Evolutionary conservation across 2,329 filamentous ascomycete genomes (phyloP).

Genomic region (Talaromyces sp.): DNA sequence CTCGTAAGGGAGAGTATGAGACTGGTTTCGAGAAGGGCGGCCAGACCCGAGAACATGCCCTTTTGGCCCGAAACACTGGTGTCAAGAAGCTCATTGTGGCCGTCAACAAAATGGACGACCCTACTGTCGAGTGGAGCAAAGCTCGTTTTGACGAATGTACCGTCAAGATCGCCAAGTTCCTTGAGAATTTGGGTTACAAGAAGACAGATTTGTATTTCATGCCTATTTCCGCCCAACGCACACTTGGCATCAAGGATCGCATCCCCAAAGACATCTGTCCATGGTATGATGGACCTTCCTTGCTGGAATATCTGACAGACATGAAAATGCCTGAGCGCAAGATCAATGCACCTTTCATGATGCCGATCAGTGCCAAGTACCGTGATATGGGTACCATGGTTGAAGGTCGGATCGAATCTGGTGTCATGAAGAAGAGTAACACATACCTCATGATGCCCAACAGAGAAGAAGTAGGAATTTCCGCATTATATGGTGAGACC

Average conservation of each 20-base stretch:
- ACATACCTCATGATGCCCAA: conserved; percentile 94
- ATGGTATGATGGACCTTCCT: conserved; percentile 84
- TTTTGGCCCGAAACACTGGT: conserved; percentile 96
- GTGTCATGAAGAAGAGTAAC: conserved; percentile 85
- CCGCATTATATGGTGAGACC: conserved; percentile 88
- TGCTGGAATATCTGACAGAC: conserved; percentile 90
- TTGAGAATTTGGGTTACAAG: conserved; percentile 92
- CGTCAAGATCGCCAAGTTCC: conserved; percentile 76
- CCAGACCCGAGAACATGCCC: conserved; percentile 94
- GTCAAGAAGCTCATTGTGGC: conserved; percentile 93
- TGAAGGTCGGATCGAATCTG: conserved; percentile 94
- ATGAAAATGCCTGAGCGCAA: conserved; percentile 94
- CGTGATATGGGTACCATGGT: conserved; percentile 95
- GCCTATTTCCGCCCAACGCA: conserved; percentile 88
- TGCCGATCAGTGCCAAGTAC: conserved; percentile 95
- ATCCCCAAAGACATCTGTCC: conserved; percentile 69
- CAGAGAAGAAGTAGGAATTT: conserved; percentile 70
- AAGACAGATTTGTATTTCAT: conserved; percentile 94
- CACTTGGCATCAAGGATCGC: conserved; percentile 80
- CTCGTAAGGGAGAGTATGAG: conserved; percentile 97
- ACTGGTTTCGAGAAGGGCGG: conserved; percentile 96
- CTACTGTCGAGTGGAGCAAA: conserved; percentile 92
- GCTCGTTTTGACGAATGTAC: conserved; percentile 90
- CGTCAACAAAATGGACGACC: conserved; percentile 99
- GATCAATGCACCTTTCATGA: conserved; percentile 97